Percentiles rank a stretch among this genome's conserved stretches.
phyloP scores from a whole-genome alignment of 2,329 filamentous ascomycete species.

The Graphilbum sp. region DNA sequence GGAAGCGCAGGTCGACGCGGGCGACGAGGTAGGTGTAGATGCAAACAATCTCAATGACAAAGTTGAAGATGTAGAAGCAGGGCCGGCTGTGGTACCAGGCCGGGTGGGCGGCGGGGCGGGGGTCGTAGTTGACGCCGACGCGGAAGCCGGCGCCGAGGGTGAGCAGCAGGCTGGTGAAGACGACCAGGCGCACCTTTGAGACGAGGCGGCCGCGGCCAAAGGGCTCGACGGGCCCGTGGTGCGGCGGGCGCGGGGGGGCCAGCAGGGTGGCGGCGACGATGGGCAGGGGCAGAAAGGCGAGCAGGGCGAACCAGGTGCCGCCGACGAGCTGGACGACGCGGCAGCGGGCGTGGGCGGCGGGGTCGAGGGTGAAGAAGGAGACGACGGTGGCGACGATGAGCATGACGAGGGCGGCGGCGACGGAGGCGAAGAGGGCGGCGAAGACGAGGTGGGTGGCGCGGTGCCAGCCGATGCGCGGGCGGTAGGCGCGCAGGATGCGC shows the following conservation, averaged over 20 bases:
- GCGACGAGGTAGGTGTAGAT: constrained; percentile 48
- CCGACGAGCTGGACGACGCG: constrained; percentile 49
- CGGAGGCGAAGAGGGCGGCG: constrained; percentile 34
- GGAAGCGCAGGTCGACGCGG: constrained; percentile 61
- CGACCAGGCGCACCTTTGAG: constrained; percentile 49
- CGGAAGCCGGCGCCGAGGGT: constrained; percentile 56
- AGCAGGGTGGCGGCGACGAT: constrained; percentile 33
- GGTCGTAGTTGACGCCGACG: constrained; percentile 37
- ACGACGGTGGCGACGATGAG: constrained; percentile 49
- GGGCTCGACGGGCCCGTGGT: constrained; percentile 26
- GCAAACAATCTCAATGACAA: constrained; percentile 54
- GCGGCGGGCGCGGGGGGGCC: constrained; percentile 17
- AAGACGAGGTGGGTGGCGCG: constrained; percentile 33
- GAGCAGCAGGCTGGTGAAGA: constrained; percentile 41
- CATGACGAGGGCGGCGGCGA: constrained; percentile 46
- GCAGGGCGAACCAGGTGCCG: constrained; percentile 41
- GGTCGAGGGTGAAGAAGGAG: constrained; percentile 48
- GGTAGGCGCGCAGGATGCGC: constrained; percentile 56
- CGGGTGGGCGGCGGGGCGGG: constrained; percentile 32
- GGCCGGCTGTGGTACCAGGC: constrained; percentile 57
- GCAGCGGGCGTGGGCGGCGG: constrained; percentile 30
- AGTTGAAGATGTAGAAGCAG: constrained; percentile 70
- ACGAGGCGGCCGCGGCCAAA: constrained; percentile 53
- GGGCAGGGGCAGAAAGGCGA: constrained; percentile 51
- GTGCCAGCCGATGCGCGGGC: constrained; percentile 57